A percentile compares a stretch with the other conserved stretches of the same genome.
These are phyloP conservation scores for Coniferiporia sulphurascens DNA, from an alignment of 1,284 basidiomycete genomes.

Conservation along the genomic window DNA sequence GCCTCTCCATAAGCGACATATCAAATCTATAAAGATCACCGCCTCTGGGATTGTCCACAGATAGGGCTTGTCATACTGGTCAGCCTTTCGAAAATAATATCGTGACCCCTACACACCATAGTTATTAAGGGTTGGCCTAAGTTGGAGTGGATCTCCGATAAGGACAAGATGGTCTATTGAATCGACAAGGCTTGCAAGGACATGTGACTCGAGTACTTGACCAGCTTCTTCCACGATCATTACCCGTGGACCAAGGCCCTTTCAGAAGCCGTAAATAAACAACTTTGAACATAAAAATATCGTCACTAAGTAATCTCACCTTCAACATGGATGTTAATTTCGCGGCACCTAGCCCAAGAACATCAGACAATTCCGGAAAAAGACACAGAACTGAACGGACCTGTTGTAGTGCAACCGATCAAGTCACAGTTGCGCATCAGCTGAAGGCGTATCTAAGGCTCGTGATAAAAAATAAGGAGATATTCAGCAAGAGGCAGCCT, in stretches of 20 bases:
- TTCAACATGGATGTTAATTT: conserved; percentile 54
- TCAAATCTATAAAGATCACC: conserved; percentile 38
- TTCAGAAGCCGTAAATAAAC: conserved; percentile 1
- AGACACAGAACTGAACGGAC: conserved; percentile 25
- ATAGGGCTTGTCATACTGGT: conserved; percentile 28
- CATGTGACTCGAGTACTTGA: conserved; percentile 72
- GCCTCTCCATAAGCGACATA: conserved; percentile 43
- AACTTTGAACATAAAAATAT: neutral
- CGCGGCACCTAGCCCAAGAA: conserved; percentile 48
- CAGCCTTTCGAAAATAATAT: neutral
- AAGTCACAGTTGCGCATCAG: conserved; percentile 51
- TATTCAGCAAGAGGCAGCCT: no score
- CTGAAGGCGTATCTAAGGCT: conserved; percentile 34
- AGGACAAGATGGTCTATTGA: conserved; percentile 60
- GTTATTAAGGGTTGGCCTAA: conserved; percentile 61
- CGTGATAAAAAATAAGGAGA: neutral
- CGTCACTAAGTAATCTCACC: conserved; percentile 29
- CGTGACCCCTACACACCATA: conserved; percentile 38
- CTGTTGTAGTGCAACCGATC: conserved; percentile 69
- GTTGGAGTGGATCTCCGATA: conserved; percentile 68
- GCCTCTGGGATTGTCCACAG: conserved; percentile 36
- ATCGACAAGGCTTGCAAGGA: conserved; percentile 55
- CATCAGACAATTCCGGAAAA: neutral
- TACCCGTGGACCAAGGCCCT: conserved; percentile 51
- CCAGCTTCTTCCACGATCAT: conserved; percentile 70